Base-by-base conservation (phyloP, 768 basidiomycete species). In the Phallus indusiatus region DNA sequence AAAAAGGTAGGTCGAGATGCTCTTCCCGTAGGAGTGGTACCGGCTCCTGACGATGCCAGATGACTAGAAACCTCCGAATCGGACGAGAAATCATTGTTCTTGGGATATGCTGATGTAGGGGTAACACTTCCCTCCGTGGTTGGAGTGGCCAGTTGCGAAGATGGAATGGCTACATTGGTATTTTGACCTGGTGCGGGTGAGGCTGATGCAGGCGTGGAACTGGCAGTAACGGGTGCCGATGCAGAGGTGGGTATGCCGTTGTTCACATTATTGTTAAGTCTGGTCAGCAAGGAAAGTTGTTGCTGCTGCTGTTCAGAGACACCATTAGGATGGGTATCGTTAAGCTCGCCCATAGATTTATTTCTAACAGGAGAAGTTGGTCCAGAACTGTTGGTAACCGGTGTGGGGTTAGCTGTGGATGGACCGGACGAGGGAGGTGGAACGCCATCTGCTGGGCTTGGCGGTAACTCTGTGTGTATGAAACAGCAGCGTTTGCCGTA, bases 401-500 rank as follows among this genome's bases (percentile, higher is more conserved):
- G 65, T 57, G 79, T 76, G 53, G 81, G 78, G 35, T 81, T 82
- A 37, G 83, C 76, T 24, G 76, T 71, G 20, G 28, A 35, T 2
- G 57, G 35, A 16, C 16, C 28, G 11, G 57, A 47, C 5, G 57
- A 79, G 18, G 65, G 60, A 12, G 60, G 59, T 12, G 74, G 67
- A 42, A 74, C 70, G 46, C 70, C 71, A 49, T 68, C 70, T 36
- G 80, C 75, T 58, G 81, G 80, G 76, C 55, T 35, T 49, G 78
- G 76, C 17, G 90, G 88, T 49, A 90, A 76, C 66, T 89, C 90
- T 1, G 91, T 93, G 67, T 94, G 91, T 66, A 94, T 93, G 79
- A 94, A 94, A 74, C 91, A 94, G 71, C 91, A 94, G 59, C 91
- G 75, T 71, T 92, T 92, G 55, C 92, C 91, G 64, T 94, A 94